Conservation (phyloP, 805 yeast genomes). For the Sporopachydermia lactativora region DNA sequence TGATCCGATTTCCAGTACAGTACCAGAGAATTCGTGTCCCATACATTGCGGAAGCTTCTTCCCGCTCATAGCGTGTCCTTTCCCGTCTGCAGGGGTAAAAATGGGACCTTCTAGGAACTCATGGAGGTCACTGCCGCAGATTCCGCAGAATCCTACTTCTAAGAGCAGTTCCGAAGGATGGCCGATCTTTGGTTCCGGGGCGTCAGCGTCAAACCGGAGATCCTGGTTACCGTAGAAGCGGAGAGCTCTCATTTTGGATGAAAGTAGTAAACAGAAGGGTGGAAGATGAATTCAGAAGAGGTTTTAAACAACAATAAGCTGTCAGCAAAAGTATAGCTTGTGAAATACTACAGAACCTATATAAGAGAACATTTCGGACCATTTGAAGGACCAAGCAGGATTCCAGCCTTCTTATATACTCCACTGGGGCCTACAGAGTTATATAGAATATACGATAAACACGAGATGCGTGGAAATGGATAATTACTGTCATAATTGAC, state of each 20-base stretch:
- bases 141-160: conserved; percentile 34
- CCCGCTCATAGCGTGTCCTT: conserved; percentile 23
- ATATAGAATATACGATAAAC: too few species aligned
- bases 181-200: conserved; percentile 22
- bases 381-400: too few species aligned
- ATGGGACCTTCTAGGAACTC: conserved; percentile 40
- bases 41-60: conserved; percentile 26
- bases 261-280: too few species aligned
- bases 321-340: too few species aligned
- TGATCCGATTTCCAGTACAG: conserved; percentile 26
- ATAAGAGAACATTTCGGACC: too few species aligned
- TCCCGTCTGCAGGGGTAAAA: conserved; percentile 30
- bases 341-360: too few species aligned
- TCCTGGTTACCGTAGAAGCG: conserved; percentile 33
- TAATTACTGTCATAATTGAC: too few species aligned
- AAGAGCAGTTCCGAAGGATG: conserved; percentile 26
- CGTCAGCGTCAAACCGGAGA: conserved; percentile 24
- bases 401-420: too few species aligned
- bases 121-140: conserved; percentile 42
- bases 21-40: conserved; percentile 38
- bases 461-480: too few species aligned
- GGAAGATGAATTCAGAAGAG: too few species aligned
- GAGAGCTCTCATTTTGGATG: conserved; percentile 39
- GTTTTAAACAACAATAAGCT: too few species aligned
- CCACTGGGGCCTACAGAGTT: too few species aligned